Evolutionary conservation across 192 early-diverging fungal genomes (phyloP), one percentile per base, ranked within the genome.

Genomic region (Coemansia sp.): DNA sequence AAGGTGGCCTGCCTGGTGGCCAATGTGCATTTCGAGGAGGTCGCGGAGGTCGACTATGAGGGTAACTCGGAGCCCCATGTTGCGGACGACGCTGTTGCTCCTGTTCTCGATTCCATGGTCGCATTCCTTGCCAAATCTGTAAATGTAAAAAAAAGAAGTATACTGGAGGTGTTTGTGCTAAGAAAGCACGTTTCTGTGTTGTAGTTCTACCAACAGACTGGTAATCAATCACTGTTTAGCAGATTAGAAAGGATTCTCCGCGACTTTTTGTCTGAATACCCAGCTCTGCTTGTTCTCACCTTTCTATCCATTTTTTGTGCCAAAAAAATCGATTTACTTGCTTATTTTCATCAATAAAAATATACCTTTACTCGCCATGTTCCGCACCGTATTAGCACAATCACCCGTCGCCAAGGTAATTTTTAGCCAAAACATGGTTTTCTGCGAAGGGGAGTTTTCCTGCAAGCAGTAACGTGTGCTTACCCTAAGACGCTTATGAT

Each of bases 361-460:
- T 10, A 34, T 30, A 1, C 12, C 12, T 34, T 34, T 55, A 41
- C 31, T 30, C 34, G 41, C 51, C 62, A 80, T 80, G 77, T 71
- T 74, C 57, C 66, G 68, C 22, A 27, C 64, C 3, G 22, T 50
- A 24, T 54, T 80, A 23, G 26, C 71, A 32, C 71, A 72, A 10
- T 30, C 61, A 34, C 12, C 24, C 22, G 50, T 47, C 44, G 53
- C 60, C 51, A 74, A 69, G 68, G 77, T 80, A 73, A 8, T 19
- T 49, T 34, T 32, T 27, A 49, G 26, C 19, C 24, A 28, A 5
- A 26, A 19, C 47, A 7, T 5, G 30, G 30, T 31, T 31, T 7
- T 31, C 7, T 31, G n/a, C n/a, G 3, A 31, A 31, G 30, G 30
- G 30, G 7, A 7, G 3, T 34, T 34, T 34, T 34, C 32, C 12